A percentile compares a stretch with the other conserved stretches of the same genome.
phyloP scores from a whole-genome alignment of 192 early-diverging fungal species.

The Geranomyces michiganensis region DNA sequence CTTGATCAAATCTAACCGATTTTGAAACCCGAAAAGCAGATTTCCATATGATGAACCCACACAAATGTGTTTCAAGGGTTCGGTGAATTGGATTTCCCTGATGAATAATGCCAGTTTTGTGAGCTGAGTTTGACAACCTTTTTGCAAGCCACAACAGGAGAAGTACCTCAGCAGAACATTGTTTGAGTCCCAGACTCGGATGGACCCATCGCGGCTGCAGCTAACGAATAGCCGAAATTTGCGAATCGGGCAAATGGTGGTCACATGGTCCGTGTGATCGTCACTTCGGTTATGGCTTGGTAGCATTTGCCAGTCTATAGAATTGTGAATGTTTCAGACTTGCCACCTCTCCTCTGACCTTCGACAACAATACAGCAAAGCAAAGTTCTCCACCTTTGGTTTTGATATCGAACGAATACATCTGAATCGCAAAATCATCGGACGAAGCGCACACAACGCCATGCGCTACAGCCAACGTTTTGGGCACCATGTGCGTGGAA shows the following conservation, averaged over 20 bases:
- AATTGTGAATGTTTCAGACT: not conserved
- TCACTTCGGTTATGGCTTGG: conserved; percentile 46
- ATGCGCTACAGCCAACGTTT: conserved; percentile 36
- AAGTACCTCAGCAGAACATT: conserved; percentile 49
- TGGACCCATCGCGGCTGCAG: conserved; percentile 39
- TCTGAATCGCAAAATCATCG: conserved; percentile 47
- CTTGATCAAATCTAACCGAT: conserved; percentile 47
- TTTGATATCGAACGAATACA: conserved; percentile 44
- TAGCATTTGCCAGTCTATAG: conserved; percentile 39
- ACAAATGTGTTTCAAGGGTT: conserved; percentile 43
- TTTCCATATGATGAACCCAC: conserved; percentile 43
- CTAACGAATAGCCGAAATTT: conserved; percentile 46
- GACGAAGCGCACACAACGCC: conserved; percentile 35
- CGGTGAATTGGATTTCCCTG: conserved; percentile 56
- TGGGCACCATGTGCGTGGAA: conserved; percentile 39
- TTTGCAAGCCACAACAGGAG: not conserved
- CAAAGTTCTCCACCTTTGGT: conserved; percentile 28
- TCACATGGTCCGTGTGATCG: conserved; percentile 54
- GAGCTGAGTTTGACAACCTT: no score
- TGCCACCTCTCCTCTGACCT: no score
- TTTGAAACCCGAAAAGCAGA: conserved; percentile 47
- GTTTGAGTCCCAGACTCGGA: conserved; percentile 52
- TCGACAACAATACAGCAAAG: no score
- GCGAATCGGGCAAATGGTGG: conserved; percentile 35
- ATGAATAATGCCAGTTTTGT: not conserved